Conservation (phyloP, 768 basidiomycete species). For the Leccinum variicolor region DNA sequence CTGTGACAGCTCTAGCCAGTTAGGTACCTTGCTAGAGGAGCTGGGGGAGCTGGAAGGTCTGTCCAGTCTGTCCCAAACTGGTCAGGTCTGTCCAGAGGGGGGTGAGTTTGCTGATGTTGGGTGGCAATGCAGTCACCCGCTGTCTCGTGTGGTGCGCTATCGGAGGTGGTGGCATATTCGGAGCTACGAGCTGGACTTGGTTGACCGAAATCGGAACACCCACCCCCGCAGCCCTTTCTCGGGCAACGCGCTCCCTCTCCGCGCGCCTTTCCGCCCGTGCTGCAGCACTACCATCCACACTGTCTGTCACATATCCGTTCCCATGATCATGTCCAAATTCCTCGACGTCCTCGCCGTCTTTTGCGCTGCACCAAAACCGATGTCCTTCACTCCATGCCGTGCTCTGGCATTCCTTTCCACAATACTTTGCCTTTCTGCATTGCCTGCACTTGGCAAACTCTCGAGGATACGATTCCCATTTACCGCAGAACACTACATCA, state of each 20-base stretch:
- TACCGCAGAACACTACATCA: constrained; percentile 80
- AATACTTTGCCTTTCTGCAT: constrained; percentile 98
- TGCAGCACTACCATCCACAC: constrained; percentile 7
- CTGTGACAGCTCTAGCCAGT: too few relatives aligned
- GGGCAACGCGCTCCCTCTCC: constrained; percentile 33
- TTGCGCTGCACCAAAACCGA: constrained; percentile 87
- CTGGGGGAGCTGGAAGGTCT: too few relatives aligned
- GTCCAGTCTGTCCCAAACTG: too few relatives aligned
- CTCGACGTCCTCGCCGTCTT: constrained; percentile 46
- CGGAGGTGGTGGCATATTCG: constrained; percentile 8
- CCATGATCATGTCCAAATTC: constrained; percentile 29
- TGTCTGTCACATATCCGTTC: constrained; percentile 9
- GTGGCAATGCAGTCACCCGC: constrained; percentile 28
- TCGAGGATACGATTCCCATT: constrained; percentile 88
- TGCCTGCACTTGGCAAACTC: constrained; percentile 97
- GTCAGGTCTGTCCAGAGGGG: too few relatives aligned
- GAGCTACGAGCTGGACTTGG: constrained; percentile 11
- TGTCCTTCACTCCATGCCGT: constrained; percentile 97
- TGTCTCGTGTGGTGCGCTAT: constrained; percentile 21
- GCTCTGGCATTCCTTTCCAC: constrained; percentile 95
- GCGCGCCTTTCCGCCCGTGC: constrained; percentile 35
- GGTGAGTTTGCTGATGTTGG: constrained; percentile 7
- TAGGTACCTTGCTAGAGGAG: too few relatives aligned
- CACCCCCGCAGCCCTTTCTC: constrained; percentile 22
- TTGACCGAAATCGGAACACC: constrained; percentile 12